Evolutionary conservation across 345 rosid genomes (phyloP), one percentile per base, ranked within the genome.

Genomic region (Mercurialis annua): DNA sequence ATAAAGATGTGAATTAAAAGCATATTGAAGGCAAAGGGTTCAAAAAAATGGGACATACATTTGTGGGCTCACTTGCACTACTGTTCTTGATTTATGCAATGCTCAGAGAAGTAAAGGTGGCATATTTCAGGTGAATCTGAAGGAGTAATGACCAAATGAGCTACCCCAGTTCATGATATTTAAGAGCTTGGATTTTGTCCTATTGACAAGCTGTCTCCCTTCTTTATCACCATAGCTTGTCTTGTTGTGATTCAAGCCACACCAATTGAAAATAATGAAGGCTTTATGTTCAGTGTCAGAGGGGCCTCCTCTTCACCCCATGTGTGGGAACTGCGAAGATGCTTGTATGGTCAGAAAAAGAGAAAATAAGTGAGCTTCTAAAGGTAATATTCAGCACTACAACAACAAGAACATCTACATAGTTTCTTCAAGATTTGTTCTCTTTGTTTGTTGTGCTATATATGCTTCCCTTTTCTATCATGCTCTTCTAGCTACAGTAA

Each of bases 151-250:
- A 52, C 27, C 24, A 38, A 70, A 47, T 29, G 34, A 67, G 55
- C 54, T 65, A 38, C 56, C 64, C 59, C 56, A 65, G 54, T 68
- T 56, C 52, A 51, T 53, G 38, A 71, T 23, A 44, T 27, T 50
- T 49, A 48, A 62, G 62, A 54, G 47, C 38, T 50, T 8, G 53
- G 55, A 59, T 46, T 65, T 54, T 64, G 65, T 65, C 55, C 76
- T 59, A 46, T 67, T 71, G 54, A 47, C 61, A 55, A 59, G 14
- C n/a, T n/a, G n/a, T 46, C 78, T 68, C 71, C 77, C 73, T 79
- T 71, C 54, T 70, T 59, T 72, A 78, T 80, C 73, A 76, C 82
- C 82, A 65, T 80, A 72, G 59, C 76, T 80, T 82, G 86, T 84
- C 84, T 44, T 68, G 69, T 82, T 79, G 83, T 70, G 63, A 66